Evolutionary conservation across 345 rosid species (phyloP).

Genomic region (Psidium friedrichsthalianum): DNA sequence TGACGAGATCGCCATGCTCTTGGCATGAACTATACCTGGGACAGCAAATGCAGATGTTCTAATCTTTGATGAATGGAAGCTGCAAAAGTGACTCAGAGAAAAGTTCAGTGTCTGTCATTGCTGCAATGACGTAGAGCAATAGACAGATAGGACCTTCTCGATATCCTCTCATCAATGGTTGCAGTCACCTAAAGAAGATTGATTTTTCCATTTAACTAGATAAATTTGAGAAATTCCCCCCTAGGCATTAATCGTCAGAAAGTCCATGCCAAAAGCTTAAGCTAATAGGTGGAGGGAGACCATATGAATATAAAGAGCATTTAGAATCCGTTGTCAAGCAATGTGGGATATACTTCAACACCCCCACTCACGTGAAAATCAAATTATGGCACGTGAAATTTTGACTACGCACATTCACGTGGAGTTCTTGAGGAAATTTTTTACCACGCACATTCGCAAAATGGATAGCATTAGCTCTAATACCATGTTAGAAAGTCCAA

Average conservation of each 20-base stretch:
- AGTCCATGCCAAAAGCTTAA: no score
- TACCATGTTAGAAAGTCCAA: no score
- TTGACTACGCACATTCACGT: no score
- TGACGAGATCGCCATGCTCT: constrained; percentile 85
- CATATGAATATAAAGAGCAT: no score
- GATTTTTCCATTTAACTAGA: not conserved
- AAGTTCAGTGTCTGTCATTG: not conserved
- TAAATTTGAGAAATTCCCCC: not conserved
- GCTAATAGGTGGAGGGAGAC: no score
- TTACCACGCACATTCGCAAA: no score
- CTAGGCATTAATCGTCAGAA: not conserved
- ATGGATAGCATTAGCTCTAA: no score
- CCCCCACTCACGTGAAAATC: no score
- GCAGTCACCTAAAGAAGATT: not conserved
- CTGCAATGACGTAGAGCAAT: not conserved
- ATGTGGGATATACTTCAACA: no score
- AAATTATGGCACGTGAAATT: no score
- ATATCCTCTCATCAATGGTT: not conserved
- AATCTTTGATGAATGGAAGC: not conserved
- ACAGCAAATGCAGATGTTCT: not conserved
- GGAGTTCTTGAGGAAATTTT: no score
- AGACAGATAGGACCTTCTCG: not conserved
- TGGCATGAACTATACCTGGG: constrained; percentile 66
- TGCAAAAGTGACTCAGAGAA: not conserved
- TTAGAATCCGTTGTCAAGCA: no score